phyloP scores from a whole-genome alignment of 495 filamentous ascomycete species.

The Rostrohypoxylon terebratum region DNA sequence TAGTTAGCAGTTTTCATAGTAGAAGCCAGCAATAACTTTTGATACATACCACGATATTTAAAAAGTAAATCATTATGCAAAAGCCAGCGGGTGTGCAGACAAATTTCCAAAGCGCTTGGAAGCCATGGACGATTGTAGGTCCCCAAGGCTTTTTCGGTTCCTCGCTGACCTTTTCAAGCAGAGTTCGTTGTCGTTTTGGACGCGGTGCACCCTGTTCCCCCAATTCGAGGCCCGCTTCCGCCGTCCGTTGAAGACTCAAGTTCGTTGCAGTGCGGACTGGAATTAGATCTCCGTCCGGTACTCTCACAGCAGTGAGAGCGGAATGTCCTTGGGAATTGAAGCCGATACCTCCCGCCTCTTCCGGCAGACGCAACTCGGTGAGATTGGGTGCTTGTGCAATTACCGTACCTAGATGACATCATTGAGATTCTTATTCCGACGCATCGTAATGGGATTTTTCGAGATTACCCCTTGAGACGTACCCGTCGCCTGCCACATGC shows the following conservation, averaged over 20 bases:
- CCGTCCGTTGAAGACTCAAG: neutral
- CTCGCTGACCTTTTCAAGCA: slow-evolving; percentile 6
- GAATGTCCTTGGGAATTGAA: slow-evolving; percentile 42
- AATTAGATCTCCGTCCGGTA: slow-evolving; percentile 22
- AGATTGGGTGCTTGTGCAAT: slow-evolving; percentile 50
- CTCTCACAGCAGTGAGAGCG: slow-evolving; percentile 26
- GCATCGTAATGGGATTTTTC: neutral
- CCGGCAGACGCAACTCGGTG: slow-evolving; percentile 46
- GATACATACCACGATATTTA: slow-evolving; percentile 74
- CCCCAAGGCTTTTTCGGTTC: slow-evolving; percentile 44
- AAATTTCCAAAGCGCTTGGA: slow-evolving; percentile 49
- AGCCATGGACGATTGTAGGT: slow-evolving; percentile 38
- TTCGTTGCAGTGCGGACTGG: slow-evolving; percentile 11
- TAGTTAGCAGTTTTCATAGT: neutral
- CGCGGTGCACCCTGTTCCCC: neutral
- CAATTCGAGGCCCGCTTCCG: slow-evolving; percentile 1
- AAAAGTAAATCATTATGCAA: slow-evolving; percentile 71
- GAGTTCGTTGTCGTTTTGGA: neutral
- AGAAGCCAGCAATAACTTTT: neutral
- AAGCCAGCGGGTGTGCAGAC: slow-evolving; percentile 68
- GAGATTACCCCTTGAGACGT: slow-evolving; percentile 30
- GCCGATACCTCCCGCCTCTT: slow-evolving; percentile 34
- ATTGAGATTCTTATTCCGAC: neutral
- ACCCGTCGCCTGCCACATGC: slow-evolving; percentile 48
- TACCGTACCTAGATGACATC: slow-evolving; percentile 34